Conservation (phyloP, 805 yeast species). For the Hanseniaspora opuntiae region DNA sequence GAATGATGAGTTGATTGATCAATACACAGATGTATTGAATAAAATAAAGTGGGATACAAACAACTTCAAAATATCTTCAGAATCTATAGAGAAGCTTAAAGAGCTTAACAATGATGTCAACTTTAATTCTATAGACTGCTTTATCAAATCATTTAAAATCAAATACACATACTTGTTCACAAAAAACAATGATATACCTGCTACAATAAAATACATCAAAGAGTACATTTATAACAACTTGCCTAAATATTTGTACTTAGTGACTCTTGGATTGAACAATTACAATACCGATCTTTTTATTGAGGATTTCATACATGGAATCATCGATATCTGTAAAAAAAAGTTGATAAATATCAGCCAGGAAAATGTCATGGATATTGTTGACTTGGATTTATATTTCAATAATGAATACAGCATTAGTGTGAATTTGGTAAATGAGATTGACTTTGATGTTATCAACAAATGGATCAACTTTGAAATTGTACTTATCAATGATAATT, state of each 20-base stretch:
- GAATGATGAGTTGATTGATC: background rate
- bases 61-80: slow-evolving; percentile 8
- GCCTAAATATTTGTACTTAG: background rate
- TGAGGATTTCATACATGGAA: slow-evolving; percentile 15
- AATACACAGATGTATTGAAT: background rate
- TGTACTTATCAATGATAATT: slow-evolving; percentile 33
- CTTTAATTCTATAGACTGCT: background rate
- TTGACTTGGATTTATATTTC: slow-evolving; percentile 24
- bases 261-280: slow-evolving; percentile 19
- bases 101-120: background rate
- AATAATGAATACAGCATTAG: background rate
- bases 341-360: slow-evolving; percentile 29
- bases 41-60: slow-evolving; percentile 22
- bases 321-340: slow-evolving; percentile 27
- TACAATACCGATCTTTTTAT: slow-evolving; percentile 15
- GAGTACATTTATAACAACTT: background rate
- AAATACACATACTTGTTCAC: background rate
- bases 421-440: background rate
- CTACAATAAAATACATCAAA: background rate
- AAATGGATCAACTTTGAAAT: slow-evolving; percentile 39
- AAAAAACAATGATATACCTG: background rate
- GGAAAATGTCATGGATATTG: slow-evolving; percentile 30
- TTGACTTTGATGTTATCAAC: slow-evolving; percentile 19
- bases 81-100: slow-evolving; percentile 15
- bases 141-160: background rate